Evolutionary conservation across 2,329 filamentous ascomycete genomes (phyloP).

Genomic region (Atkinsonella texensis): DNA sequence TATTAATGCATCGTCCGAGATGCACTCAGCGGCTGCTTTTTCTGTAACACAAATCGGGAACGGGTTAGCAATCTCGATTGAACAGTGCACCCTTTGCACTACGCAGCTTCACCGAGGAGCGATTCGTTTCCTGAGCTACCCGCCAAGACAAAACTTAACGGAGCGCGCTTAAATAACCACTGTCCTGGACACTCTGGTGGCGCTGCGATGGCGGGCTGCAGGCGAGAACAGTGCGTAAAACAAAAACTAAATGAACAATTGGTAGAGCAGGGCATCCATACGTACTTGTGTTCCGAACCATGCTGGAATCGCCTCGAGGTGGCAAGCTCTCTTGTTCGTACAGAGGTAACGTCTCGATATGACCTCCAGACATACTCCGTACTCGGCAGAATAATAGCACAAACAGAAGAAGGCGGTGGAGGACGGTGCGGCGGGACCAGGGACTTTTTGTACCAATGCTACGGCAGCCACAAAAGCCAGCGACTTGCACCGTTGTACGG

Average conservation of each 20-base stretch:
- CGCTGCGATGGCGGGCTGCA: too few species aligned
- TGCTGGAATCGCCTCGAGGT: constrained; percentile 16
- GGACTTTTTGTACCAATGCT: background rate
- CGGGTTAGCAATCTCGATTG: background rate
- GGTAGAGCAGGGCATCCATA: too few species aligned
- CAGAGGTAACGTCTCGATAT: constrained; percentile 21
- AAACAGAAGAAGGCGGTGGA: constrained; percentile 10
- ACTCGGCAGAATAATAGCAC: constrained; percentile 10
- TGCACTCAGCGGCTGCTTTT: constrained; percentile 52
- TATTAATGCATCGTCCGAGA: constrained; percentile 81
- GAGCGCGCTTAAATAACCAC: too few species aligned
- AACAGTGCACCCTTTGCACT: background rate
- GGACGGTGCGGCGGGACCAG: background rate
- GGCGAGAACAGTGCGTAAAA: background rate
- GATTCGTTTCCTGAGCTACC: background rate
- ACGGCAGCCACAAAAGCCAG: too few species aligned
- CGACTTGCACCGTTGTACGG: too few species aligned
- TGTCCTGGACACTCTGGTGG: too few species aligned
- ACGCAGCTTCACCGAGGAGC: background rate
- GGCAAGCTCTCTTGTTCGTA: constrained; percentile 16
- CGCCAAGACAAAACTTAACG: background rate
- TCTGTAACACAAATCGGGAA: constrained; percentile 13
- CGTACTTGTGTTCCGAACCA: constrained; percentile 24
- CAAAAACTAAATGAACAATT: background rate
- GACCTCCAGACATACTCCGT: constrained; percentile 17